Evolutionary conservation across 305 asterid genomes (phyloP).

Genomic region (Rubia balearica): DNA sequence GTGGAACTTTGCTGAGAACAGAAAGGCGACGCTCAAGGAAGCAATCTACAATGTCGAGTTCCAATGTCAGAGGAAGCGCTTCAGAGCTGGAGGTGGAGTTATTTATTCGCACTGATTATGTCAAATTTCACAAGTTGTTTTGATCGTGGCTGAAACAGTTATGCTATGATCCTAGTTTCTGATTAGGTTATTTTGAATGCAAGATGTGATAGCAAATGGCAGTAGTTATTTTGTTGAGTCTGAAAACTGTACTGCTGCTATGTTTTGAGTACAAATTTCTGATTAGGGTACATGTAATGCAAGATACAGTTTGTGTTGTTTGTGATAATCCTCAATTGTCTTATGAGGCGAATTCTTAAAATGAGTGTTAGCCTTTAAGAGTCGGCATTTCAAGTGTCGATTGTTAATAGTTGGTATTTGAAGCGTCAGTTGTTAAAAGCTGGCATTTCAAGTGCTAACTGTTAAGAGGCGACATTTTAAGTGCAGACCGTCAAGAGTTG

Average conservation of each 20-base stretch:
- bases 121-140: no score
- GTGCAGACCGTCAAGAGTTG: no score
- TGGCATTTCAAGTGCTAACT: no score
- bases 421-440: no score
- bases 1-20: neutral
- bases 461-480: no score
- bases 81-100: neutral
- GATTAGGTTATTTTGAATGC: neutral
- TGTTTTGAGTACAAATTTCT: neutral
- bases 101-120: neutral
- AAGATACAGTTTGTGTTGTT: neutral
- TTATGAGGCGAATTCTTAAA: no score
- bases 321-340: no score
- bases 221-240: neutral
- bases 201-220: neutral
- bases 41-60: neutral
- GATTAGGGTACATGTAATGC: neutral
- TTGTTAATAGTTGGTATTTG: no score
- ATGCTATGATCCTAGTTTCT: neutral
- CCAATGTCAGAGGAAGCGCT: neutral
- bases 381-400: no score
- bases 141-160: neutral
- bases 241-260: neutral
- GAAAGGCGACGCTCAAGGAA: neutral
- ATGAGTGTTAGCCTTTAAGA: no score